Evolutionary conservation across 805 yeast species (phyloP), one percentile per base, ranked within the genome.

Genomic region (Tetrapisispora arboricola): DNA sequence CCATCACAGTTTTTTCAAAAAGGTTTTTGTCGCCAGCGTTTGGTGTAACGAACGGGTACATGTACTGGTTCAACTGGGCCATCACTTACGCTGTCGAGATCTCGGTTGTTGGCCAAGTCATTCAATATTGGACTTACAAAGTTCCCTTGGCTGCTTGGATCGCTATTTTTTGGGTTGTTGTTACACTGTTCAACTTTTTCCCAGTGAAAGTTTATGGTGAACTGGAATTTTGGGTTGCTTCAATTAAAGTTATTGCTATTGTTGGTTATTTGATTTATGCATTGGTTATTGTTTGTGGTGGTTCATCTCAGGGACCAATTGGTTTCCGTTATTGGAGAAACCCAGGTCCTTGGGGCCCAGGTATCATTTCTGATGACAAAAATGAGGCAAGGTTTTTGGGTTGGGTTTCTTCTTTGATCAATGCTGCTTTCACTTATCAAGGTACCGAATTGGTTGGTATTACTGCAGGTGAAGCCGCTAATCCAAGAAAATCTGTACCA

Each of bases 61-160:
- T 71, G 64, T 80, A 80, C 60, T 78, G 84, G 82, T 77, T 78
- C 54, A 72, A 76, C 36, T 79, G 84, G 84, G 80, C 83, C 40
- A 73, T 76, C 48, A 78, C 84, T 2, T 76, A 71, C 54, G 81
- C 85, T 9, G 73, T 73, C 42, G 80, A 75, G 57, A 58, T 75
- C 33, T 70, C 78, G 1, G 76, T 74, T 19, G 67, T 73, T 12
- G 80, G 79, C 24, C 77, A 73, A 53, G 68, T 75, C 35, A 67
- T 75, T 42, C 54, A 68, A 51, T 68, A 62, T 43, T 74, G 79
- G 79, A 73, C 78, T n/a, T 45, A 54, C 40, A 62, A 64, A 9
- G 78, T 74, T 7, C 79, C 79, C 3, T 55, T 71, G 43, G 80
- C 76, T 46, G 85, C 73, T 4, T 79, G 84, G 83, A 72, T 74